Evolutionary conservation across 148 eudicot species (phyloP).

Genomic region (Arbutus unedo): DNA sequence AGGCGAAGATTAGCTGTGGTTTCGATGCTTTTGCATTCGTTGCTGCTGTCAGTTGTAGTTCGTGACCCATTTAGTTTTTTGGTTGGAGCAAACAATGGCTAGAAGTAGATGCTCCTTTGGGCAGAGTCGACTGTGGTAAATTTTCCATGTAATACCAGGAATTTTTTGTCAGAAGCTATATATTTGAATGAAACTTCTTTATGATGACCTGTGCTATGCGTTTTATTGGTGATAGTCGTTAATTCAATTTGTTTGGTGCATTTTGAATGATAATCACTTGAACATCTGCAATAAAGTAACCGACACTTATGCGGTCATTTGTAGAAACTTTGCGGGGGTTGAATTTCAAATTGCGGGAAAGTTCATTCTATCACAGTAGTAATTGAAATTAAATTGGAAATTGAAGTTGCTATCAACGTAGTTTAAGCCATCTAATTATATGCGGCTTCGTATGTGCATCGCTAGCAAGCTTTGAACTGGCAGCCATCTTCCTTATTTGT

Average conservation of each 20-base stretch:
- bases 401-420: no score
- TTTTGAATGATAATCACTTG: neutral
- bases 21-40: neutral
- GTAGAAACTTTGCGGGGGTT: neutral
- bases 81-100: constrained; percentile 5
- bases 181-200: neutral
- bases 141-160: neutral
- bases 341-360: neutral
- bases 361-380: neutral
- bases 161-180: neutral
- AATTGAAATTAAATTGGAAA: neutral
- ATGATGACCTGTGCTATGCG: neutral
- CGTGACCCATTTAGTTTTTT: neutral
- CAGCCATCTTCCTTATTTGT: neutral
- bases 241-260: neutral
- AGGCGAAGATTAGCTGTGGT: constrained; percentile 8
- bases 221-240: neutral
- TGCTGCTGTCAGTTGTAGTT: neutral
- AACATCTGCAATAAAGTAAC: neutral
- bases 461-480: neutral
- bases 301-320: neutral
- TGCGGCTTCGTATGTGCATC: neutral
- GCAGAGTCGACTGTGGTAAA: neutral
- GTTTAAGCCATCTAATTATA: neutral
- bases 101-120: neutral